Base-by-base conservation (phyloP, 495 filamentous ascomycete species). In the Podospora comata region DNA sequence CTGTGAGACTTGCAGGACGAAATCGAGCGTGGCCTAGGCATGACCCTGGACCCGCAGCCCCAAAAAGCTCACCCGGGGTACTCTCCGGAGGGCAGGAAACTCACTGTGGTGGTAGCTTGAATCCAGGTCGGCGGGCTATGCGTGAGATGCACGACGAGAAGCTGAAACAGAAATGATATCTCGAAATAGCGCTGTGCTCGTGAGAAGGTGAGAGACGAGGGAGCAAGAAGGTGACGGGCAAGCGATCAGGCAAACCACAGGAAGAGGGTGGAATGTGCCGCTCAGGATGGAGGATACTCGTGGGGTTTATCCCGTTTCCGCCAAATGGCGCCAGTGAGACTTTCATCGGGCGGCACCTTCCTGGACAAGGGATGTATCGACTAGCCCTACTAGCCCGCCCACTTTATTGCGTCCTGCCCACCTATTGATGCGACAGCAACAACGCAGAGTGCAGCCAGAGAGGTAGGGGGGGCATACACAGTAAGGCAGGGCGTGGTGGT, bases 1-100 rank as follows among this genome's bases (percentile, higher is more conserved):
- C n/a, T 58, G 55, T 58, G 55, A 58, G 55, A 58, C 55, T 26
- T 58, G 55, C 55, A 58, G 55, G n/a, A 58, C n/a, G 55, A 23
- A 58, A 58, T 58, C 55, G 55, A 58, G 23, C 55, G 55, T 58
- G n/a, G n/a, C 55, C 55, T 23, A 20, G 55, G 23, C 55, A 58
- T 58, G 55, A 19, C 19, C 26, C 23, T 15, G 55, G n/a, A 26
- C 55, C 55, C 55, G 39, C 39, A 48, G 15, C 1, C 39, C 39
- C 39, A 48, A 48, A 48, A 11, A 48, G 39, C 39, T 48, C 39
- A 48, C 13, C 39, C 13, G 39, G 39, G 39, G 39, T 48, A 48
- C 9, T 48, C 39, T 48, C 39, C 39, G 2, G 39, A 48, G 39
- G 39, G 39, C 39, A 48, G 13, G 9, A 48, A 0, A 48, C 39